Conservation (phyloP, 208 protist species). For the Angomonas ambiguus region DNA sequence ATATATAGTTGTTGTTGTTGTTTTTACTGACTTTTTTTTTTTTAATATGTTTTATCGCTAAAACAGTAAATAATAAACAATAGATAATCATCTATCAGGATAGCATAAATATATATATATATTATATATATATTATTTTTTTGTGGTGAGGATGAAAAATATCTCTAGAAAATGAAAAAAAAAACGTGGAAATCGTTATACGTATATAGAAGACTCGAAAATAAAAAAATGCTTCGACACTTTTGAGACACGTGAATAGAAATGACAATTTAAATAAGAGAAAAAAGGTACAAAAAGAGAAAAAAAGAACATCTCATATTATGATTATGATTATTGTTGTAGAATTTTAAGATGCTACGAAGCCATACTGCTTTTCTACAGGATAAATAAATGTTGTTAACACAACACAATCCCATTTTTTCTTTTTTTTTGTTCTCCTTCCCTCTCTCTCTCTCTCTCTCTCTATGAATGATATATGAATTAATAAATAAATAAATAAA, state of each 20-base stretch:
- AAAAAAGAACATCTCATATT: too few relatives aligned
- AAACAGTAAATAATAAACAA: too few relatives aligned
- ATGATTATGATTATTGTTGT: too few relatives aligned
- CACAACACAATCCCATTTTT: not conserved
- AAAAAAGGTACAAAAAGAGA: too few relatives aligned
- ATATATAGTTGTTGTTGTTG: too few relatives aligned
- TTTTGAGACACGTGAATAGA: not conserved
- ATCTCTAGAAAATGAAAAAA: too few relatives aligned
- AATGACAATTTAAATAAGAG: not conserved
- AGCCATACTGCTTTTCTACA: too few relatives aligned
- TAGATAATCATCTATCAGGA: too few relatives aligned
- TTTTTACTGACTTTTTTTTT: too few relatives aligned
- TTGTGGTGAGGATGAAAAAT: not conserved
- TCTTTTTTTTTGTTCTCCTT: constrained; percentile 10
- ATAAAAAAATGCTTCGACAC: constrained; percentile 5
- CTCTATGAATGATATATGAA: not conserved
- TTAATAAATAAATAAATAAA: constrained; percentile 8
- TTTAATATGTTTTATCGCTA: too few relatives aligned
- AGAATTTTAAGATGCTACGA: too few relatives aligned
- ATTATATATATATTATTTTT: not conserved
- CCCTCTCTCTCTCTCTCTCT: constrained; percentile 1
- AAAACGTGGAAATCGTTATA: not conserved
- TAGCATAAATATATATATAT: constrained; percentile 6
- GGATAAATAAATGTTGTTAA: not conserved
- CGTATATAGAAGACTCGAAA: constrained; percentile 10